Base-by-base conservation (phyloP, 2,329 filamentous ascomycete species). In the Pseudocercospora crystallina region DNA sequence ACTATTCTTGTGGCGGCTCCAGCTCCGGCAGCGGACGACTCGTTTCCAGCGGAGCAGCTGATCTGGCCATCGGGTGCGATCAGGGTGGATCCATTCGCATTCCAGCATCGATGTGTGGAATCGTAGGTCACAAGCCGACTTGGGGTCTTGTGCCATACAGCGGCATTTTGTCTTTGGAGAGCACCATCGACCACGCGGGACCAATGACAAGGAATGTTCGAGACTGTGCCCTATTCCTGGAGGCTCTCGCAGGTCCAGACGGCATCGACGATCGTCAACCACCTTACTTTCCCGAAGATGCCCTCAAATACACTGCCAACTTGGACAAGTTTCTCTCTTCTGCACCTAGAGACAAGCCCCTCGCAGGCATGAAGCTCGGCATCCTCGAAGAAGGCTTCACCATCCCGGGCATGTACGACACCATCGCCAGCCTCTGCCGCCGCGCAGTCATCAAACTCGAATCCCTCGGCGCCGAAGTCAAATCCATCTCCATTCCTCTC, bases 131-230 rank as follows among this genome's bases (percentile, higher is more conserved):
- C 38, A 80, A 80, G 51, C 71, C 76, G 1, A 78, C 76, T 0
- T 71, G 73, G 60, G 76, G 77, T 0, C 62, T 79, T 1, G 69
- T 80, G 0, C 76, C 77, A 0, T 79, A 79, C 54, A 78, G 76
- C 0, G 76, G 76, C 0, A 74, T 76, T 5, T 68, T 68, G 30
- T 60, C 70, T 15, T 52, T 73, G 36, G 62, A 76, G 43, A 67
- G 71, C 0, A 69, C 70, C 43, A 69, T 73, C 39, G 76, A 79
- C 54, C 73, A 78, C 53, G 64, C 69, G 9, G 70, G 70, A 10
- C 75, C 76, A 1, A 74, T 79, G 65, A 72, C 76, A 1, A 62
- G 62, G 8, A 73, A 65, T 0, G 61, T 78, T 0, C 55, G 66
- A 9, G 76, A 78, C 37, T 68, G 72, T 30, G 76, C 76, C 0